Evolutionary conservation across 2,329 filamentous ascomycete genomes (phyloP).

Genomic region (Ascochyta clinopodiicola): DNA sequence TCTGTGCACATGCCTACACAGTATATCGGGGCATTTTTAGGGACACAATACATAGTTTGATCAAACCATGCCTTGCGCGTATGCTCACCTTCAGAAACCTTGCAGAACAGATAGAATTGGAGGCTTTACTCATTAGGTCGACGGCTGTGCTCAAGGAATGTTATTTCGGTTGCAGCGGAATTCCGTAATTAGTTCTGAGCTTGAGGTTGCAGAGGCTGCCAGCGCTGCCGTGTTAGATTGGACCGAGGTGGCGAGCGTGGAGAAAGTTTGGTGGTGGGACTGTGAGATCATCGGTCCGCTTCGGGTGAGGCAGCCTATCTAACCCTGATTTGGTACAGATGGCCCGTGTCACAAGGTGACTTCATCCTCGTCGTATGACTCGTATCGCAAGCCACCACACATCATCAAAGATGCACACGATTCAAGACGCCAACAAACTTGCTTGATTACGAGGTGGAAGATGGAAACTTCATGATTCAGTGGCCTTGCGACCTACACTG

Average conservation of each 20-base stretch:
- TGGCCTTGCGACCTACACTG: neutral
- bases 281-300: constrained; percentile 1
- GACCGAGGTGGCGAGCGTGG: neutral
- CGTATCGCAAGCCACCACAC: constrained; percentile 1
- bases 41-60: neutral
- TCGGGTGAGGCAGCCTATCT: constrained; percentile 9
- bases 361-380: constrained; percentile 8
- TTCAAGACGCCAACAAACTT: neutral
- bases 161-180: neutral
- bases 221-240: neutral
- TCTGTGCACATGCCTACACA: neutral
- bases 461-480: neutral
- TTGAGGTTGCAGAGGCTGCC: neutral
- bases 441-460: neutral
- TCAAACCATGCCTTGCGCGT: too few species aligned
- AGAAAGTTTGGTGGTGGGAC: neutral
- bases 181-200: neutral
- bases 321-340: neutral
- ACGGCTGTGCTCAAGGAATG: neutral
- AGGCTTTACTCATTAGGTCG: neutral
- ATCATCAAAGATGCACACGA: neutral
- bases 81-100: too few species aligned
- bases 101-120: neutral
- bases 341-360: constrained; percentile 3
- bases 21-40: neutral